A percentile compares a stretch with the other conserved stretches of the same genome.
phyloP scores from a whole-genome alignment of 2,329 filamentous ascomycete species.

The Diaporthe velutina region DNA sequence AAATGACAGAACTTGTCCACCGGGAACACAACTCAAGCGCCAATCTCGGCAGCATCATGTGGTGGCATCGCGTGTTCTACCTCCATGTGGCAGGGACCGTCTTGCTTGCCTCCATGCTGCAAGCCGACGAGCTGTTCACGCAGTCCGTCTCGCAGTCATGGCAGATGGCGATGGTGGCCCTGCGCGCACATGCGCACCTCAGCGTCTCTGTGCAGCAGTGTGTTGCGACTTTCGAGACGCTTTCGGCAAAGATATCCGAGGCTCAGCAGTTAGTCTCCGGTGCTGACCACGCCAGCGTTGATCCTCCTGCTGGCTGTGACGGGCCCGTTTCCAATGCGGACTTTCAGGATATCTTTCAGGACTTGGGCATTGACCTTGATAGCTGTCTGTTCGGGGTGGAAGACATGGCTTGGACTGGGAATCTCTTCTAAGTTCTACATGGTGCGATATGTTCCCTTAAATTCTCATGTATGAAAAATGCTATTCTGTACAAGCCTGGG shows the following conservation, averaged over 20 bases:
- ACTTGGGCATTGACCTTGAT: slow-evolving; percentile 21
- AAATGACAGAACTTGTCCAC: slow-evolving; percentile 1
- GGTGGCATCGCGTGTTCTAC: slow-evolving; percentile 43
- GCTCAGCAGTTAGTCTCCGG: neutral
- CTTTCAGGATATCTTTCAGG: slow-evolving; percentile 16
- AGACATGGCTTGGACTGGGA: neutral
- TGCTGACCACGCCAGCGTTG: neutral
- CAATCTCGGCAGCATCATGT: slow-evolving; percentile 31
- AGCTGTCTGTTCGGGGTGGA: neutral
- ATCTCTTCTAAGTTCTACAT: neutral
- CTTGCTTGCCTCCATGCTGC: slow-evolving; percentile 43
- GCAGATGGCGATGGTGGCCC: slow-evolving; percentile 41
- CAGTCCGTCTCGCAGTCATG: slow-evolving; percentile 45
- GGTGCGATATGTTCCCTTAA: neutral
- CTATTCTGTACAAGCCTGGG: neutral
- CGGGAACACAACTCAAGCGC: neutral
- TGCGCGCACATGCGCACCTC: slow-evolving; percentile 44
- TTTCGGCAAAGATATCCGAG: slow-evolving; percentile 37
- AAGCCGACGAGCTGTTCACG: slow-evolving; percentile 43
- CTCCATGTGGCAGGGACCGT: slow-evolving; percentile 40
- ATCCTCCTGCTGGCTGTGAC: neutral
- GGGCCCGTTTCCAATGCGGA: neutral
- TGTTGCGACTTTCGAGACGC: slow-evolving; percentile 34
- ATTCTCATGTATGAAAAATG: neutral
- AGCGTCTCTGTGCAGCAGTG: slow-evolving; percentile 41